Conservation (phyloP, 345 rosid species). For the Melaleuca quinquenervia region DNA sequence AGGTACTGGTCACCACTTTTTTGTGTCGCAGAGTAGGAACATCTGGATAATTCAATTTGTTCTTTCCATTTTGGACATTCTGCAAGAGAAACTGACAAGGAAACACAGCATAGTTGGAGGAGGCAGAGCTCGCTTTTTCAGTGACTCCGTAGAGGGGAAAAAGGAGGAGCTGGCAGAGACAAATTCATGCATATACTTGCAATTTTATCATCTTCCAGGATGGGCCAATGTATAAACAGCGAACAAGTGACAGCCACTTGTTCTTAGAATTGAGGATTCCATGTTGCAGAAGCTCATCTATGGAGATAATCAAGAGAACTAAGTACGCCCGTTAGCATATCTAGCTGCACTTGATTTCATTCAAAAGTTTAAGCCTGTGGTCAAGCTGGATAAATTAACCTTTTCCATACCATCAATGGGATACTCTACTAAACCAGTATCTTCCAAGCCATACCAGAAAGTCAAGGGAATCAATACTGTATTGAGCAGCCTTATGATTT, state of each 20-base stretch:
- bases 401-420: background rate
- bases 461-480: background rate
- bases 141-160: background rate
- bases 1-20: background rate
- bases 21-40: background rate
- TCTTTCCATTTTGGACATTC: background rate
- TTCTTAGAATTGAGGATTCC: background rate
- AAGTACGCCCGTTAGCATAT: background rate
- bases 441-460: background rate
- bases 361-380: background rate
- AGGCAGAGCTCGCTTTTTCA: background rate
- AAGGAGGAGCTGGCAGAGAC: background rate
- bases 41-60: background rate
- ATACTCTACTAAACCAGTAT: background rate
- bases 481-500: background rate
- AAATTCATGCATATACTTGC: background rate
- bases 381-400: background rate
- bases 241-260: background rate
- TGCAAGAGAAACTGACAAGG: background rate
- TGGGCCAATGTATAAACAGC: background rate
- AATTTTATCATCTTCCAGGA: background rate
- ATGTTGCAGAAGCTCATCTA: background rate
- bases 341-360: background rate
- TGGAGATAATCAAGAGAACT: background rate
- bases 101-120: background rate